Evolutionary conservation across 805 yeast genomes (phyloP).

Genomic region (Starmerella vitae): DNA sequence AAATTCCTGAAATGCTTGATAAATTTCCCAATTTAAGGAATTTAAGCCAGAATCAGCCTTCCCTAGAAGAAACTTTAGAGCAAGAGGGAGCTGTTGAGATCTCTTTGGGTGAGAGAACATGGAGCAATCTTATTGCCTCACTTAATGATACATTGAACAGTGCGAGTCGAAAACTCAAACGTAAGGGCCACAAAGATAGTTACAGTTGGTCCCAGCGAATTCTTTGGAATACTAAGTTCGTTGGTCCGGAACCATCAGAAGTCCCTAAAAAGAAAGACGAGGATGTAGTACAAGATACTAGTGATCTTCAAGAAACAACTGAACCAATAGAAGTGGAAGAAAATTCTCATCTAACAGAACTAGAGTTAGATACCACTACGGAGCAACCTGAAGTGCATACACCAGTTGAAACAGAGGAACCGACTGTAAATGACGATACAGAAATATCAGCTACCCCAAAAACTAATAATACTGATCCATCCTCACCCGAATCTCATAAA

Average conservation of each 20-base stretch:
- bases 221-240: constrained; percentile 8
- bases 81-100: constrained; percentile 1
- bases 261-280: not conserved
- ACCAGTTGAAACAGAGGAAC: too few species aligned
- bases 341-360: too few species aligned
- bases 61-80: not conserved
- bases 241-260: constrained; percentile 1
- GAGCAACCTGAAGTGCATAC: too few species aligned
- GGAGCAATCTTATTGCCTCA: constrained; percentile 6
- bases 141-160: constrained; percentile 6
- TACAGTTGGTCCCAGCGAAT: constrained; percentile 10
- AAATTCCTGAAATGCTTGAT: constrained; percentile 4
- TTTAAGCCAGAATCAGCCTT: not conserved
- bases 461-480: too few species aligned
- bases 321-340: too few species aligned
- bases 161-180: constrained; percentile 2
- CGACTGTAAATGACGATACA: too few species aligned
- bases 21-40: not conserved
- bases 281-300: too few species aligned
- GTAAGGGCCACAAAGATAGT: constrained; percentile 4
- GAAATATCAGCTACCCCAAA: too few species aligned
- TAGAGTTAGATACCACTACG: too few species aligned
- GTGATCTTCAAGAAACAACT: too few species aligned
- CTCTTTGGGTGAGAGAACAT: constrained; percentile 5
- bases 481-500: too few species aligned